Evolutionary conservation across 2,329 filamentous ascomycete genomes (phyloP).

Genomic region (Sarocladium kiliense): DNA sequence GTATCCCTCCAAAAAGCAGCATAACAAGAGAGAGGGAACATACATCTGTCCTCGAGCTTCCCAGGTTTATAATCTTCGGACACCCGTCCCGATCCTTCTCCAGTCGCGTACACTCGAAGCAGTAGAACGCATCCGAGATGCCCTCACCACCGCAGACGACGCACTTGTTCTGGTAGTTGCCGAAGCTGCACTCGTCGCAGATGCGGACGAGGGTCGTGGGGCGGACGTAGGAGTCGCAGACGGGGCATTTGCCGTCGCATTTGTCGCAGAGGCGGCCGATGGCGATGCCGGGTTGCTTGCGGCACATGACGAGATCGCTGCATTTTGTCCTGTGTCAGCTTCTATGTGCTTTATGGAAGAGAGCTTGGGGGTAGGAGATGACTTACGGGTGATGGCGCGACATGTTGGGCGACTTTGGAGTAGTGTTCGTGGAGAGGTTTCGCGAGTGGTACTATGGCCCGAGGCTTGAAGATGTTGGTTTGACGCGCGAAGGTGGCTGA

Average conservation of each 20-base stretch:
- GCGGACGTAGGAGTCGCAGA: constrained; percentile 98
- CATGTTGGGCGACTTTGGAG: constrained; percentile 47
- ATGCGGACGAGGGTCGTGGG: constrained; percentile 96
- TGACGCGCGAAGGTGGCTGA: not conserved
- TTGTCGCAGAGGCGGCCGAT: constrained; percentile 99
- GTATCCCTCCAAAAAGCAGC: constrained; percentile 21
- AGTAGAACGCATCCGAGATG: constrained; percentile 98
- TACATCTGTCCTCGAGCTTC: constrained; percentile 91
- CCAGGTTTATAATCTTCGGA: constrained; percentile 98
- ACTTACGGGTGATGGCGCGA: constrained; percentile 89
- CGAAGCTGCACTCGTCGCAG: constrained; percentile 98
- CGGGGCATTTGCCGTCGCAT: constrained; percentile 98
- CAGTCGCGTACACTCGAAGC: constrained; percentile 94
- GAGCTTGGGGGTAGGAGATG: constrained; percentile 9
- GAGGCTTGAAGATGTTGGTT: not conserved
- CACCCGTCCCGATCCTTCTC: constrained; percentile 98
- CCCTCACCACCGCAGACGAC: constrained; percentile 98
- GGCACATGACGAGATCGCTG: constrained; percentile 98
- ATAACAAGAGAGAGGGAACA: constrained; percentile 26
- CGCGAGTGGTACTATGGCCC: not conserved
- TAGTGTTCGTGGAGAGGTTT: not conserved
- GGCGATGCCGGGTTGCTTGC: constrained; percentile 94
- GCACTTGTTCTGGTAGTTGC: constrained; percentile 99
- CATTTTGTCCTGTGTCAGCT: too few relatives aligned
- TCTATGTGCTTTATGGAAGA: not conserved